phyloP scores from a whole-genome alignment of 208 protist species.

The Vickermania ingenoplastis region DNA sequence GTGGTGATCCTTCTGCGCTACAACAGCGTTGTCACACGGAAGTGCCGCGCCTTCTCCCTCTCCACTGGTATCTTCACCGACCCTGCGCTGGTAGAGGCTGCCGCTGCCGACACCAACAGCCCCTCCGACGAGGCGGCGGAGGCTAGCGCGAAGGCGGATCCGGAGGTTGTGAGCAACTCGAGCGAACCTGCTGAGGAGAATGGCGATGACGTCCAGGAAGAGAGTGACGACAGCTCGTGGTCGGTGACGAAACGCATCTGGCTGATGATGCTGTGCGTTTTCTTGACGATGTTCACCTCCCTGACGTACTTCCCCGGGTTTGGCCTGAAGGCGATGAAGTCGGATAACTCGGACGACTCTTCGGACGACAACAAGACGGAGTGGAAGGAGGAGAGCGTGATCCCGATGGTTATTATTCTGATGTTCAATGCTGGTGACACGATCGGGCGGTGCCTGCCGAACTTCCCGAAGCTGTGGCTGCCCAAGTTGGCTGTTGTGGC shows the following conservation, averaged over 20 bases:
- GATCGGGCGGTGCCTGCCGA: conserved; percentile 15
- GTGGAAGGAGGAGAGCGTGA: conserved; percentile 17
- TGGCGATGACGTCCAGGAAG: no score
- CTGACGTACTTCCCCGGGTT: conserved; percentile 33
- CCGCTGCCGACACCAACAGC: no score
- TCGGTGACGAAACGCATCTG: conserved; percentile 22
- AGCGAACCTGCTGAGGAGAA: no score
- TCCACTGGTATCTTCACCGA: no score
- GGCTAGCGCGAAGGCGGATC: no score
- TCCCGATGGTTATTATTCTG: conserved; percentile 26
- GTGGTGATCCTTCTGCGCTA: conserved; percentile 16
- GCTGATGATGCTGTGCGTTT: conserved; percentile 26
- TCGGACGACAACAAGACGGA: neutral
- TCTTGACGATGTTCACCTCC: conserved; percentile 19
- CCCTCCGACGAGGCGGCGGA: no score
- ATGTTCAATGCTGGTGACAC: conserved; percentile 28
- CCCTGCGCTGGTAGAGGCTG: no score
- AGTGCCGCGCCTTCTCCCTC: conserved; percentile 12
- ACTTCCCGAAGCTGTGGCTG: conserved; percentile 18
- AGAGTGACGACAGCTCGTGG: conserved; percentile 10
- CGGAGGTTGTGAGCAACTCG: no score
- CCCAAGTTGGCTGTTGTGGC: conserved; percentile 6
- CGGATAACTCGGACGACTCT: neutral
- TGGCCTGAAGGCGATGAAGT: conserved; percentile 20
- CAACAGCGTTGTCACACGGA: conserved; percentile 18